Evolutionary conservation across 2,329 filamentous ascomycete species (phyloP).

Genomic region (Fusarium sp.): DNA sequence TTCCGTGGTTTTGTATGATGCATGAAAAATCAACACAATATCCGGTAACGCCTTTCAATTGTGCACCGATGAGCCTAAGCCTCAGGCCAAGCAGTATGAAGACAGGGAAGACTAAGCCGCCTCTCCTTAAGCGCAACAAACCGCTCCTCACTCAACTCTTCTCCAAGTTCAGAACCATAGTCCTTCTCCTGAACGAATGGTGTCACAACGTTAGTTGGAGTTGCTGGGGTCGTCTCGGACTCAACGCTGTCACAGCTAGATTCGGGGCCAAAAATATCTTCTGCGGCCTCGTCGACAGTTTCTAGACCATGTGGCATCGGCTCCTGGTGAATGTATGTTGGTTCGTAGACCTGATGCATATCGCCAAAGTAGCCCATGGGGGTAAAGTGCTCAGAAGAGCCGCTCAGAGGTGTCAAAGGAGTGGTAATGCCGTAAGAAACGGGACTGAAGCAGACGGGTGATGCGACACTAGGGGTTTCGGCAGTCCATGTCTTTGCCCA

Average conservation of each 20-base stretch:
- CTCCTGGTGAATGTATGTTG: not conserved
- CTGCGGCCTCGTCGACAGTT: slow-evolving; percentile 40
- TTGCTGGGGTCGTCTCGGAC: slow-evolving; percentile 1
- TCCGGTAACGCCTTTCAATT: not conserved
- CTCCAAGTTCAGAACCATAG: not conserved
- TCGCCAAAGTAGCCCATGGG: slow-evolving; percentile 40
- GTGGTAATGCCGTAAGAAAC: slow-evolving; percentile 16
- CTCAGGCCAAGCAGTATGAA: slow-evolving; percentile 40
- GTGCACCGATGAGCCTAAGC: not conserved
- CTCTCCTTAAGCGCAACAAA: slow-evolving; percentile 20
- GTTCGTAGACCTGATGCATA: not conserved
- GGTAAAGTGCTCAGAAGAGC: slow-evolving; percentile 45
- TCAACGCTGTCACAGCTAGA: slow-evolving; percentile 3
- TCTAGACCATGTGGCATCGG: slow-evolving; percentile 20
- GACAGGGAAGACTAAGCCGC: slow-evolving; percentile 44
- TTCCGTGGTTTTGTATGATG: not conserved
- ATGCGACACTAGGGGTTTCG: slow-evolving; percentile 15
- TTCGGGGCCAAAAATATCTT: slow-evolving; percentile 18
- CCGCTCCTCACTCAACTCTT: not conserved
- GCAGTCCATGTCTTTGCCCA: slow-evolving; percentile 43
- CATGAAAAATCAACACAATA: not conserved
- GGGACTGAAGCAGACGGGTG: slow-evolving; percentile 25
- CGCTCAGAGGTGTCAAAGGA: slow-evolving; percentile 41
- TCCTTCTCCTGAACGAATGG: slow-evolving; percentile 3
- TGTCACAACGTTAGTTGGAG: not conserved